phyloP scores from a whole-genome alignment of 352 stramenopile genomes.

The Blastocystis sp. region DNA sequence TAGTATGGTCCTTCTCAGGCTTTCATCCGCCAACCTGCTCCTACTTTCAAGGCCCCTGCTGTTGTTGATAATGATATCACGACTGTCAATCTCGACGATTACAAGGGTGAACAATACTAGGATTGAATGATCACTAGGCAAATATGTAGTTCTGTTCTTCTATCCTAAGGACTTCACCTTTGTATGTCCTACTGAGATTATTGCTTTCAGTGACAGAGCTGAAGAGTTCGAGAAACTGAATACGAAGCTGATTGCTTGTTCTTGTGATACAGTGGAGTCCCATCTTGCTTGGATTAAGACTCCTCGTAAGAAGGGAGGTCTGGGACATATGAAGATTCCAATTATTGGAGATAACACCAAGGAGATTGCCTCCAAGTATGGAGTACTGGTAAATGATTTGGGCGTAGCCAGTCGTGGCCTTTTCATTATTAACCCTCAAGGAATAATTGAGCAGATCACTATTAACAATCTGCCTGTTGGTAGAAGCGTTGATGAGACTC shows the following conservation, averaged over 20 bases:
- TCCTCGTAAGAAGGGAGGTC: slow-evolving; percentile 81
- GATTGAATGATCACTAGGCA: slow-evolving; percentile 70
- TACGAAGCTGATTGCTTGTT: slow-evolving; percentile 77
- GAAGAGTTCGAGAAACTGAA: slow-evolving; percentile 80
- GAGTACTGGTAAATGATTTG: slow-evolving; percentile 77
- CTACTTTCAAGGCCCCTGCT: slow-evolving; percentile 78
- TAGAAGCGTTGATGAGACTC: slow-evolving; percentile 83
- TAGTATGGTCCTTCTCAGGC: slow-evolving; percentile 65
- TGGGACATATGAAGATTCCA: slow-evolving; percentile 85
- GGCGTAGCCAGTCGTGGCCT: slow-evolving; percentile 81
- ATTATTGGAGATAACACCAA: slow-evolving; percentile 84
- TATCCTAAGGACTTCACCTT: slow-evolving; percentile 87
- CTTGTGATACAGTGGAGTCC: slow-evolving; percentile 82
- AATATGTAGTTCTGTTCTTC: slow-evolving; percentile 87
- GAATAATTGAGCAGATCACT: slow-evolving; percentile 79
- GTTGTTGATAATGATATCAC: slow-evolving; percentile 81
- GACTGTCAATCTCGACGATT: slow-evolving; percentile 79
- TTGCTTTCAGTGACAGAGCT: slow-evolving; percentile 79
- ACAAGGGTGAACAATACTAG: slow-evolving; percentile 71
- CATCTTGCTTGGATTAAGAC: slow-evolving; percentile 85
- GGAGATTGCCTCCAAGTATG: slow-evolving; percentile 79
- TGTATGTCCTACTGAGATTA: slow-evolving; percentile 86
- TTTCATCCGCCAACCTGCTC: slow-evolving; percentile 75
- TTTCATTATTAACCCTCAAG: slow-evolving; percentile 85
- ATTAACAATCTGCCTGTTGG: slow-evolving; percentile 84